Conservation (phyloP, 495 filamentous ascomycete species). For the Xanthoparmelia taractica region DNA sequence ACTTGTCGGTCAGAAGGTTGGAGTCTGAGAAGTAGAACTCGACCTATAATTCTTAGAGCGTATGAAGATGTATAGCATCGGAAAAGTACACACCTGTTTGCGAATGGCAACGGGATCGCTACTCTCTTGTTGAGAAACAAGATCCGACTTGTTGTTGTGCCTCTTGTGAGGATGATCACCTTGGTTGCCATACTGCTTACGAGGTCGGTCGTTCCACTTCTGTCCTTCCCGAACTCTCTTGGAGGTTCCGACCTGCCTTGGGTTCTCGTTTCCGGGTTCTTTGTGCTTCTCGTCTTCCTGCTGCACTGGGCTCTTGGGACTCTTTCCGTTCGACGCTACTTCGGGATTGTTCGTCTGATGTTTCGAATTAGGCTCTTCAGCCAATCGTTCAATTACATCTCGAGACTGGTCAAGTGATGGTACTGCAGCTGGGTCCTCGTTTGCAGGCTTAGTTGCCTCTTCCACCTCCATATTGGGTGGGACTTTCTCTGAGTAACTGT, state of each 20-base stretch:
- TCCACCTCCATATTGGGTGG: neutral
- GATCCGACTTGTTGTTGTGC: conserved; percentile 57
- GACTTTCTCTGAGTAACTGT: neutral
- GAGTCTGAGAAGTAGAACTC: conserved; percentile 97
- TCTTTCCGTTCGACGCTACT: neutral
- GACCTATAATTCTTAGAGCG: conserved; percentile 48
- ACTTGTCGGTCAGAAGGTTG: conserved; percentile 82
- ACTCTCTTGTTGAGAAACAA: conserved; percentile 51
- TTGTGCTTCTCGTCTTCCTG: neutral
- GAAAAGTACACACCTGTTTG: conserved; percentile 52
- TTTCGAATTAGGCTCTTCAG: neutral
- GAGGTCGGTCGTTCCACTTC: conserved; percentile 21
- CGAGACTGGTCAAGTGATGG: neutral
- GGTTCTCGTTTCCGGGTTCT: neutral
- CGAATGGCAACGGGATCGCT: conserved; percentile 71
- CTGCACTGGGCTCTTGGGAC: neutral
- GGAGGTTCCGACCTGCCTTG: conserved; percentile 6
- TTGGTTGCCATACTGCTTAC: conserved; percentile 8
- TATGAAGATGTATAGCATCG: conserved; percentile 7
- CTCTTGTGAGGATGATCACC: conserved; percentile 11
- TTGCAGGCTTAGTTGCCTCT: conserved; percentile 3
- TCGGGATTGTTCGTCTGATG: neutral
- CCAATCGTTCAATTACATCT: conserved; percentile 3
- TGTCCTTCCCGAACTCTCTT: conserved; percentile 25
- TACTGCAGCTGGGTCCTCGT: neutral